These are phyloP conservation scores for Kodamaea neixiangensis DNA, from an alignment of 805 yeast species.

Conservation along the genomic window DNA sequence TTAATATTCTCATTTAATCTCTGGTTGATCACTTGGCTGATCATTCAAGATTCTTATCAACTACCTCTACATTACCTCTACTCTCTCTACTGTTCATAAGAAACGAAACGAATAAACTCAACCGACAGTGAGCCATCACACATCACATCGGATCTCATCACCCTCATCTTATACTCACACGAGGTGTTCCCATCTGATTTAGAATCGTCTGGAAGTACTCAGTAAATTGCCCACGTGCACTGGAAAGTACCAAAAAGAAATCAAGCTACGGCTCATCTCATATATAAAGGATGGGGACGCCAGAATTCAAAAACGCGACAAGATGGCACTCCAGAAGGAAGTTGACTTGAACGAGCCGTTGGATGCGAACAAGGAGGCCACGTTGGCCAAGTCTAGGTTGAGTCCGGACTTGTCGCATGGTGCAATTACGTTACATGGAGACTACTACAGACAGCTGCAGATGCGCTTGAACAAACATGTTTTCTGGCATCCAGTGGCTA, in stretches of 20 bases:
- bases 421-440: constrained; percentile 63
- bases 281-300: neutral
- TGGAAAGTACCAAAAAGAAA: neutral
- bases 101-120: too few relatives aligned
- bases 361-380: constrained; percentile 51
- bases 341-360: constrained; percentile 57
- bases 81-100: too few relatives aligned
- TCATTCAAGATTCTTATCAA: too few relatives aligned
- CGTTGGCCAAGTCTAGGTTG: constrained; percentile 49
- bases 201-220: neutral
- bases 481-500: constrained; percentile 48
- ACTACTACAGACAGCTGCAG: constrained; percentile 52
- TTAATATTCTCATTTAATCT: too few relatives aligned
- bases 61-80: too few relatives aligned
- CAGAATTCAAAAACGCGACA: neutral
- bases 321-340: constrained; percentile 50
- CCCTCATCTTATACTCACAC: neutral
- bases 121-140: too few relatives aligned
- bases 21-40: too few relatives aligned
- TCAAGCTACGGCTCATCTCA: neutral
- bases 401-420: constrained; percentile 62
- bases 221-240: neutral
- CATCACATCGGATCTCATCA: neutral
- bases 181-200: neutral
- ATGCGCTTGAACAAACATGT: constrained; percentile 46